phyloP scores from a whole-genome alignment of 257 asterid species.

The Solanum megistacrolobum region DNA sequence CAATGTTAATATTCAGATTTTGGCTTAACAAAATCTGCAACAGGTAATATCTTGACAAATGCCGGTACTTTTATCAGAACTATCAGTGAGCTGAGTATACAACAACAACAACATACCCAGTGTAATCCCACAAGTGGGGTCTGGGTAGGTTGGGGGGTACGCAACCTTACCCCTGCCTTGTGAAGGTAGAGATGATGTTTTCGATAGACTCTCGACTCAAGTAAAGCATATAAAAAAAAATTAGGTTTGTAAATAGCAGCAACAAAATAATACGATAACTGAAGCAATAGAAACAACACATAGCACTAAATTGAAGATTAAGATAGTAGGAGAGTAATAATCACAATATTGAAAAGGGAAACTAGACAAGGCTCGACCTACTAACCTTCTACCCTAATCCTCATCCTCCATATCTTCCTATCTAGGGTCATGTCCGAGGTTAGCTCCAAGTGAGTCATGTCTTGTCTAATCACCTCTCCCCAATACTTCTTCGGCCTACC shows the following conservation, averaged over 20 bases:
- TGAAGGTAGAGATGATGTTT: neutral
- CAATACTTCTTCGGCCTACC: neutral
- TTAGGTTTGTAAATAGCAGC: neutral
- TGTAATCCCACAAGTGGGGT: neutral
- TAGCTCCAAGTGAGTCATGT: neutral
- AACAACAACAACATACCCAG: neutral
- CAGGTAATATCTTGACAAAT: neutral
- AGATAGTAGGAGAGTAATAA: neutral
- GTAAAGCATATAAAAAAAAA: neutral
- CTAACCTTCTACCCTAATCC: neutral
- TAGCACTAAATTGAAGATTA: neutral
- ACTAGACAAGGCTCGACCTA: neutral
- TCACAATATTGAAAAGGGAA: neutral
- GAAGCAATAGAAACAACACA: neutral
- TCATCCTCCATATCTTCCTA: neutral
- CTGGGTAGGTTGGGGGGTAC: neutral
- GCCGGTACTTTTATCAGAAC: neutral
- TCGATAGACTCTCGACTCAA: neutral
- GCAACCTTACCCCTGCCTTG: neutral
- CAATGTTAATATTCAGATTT: neutral
- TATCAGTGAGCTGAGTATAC: neutral
- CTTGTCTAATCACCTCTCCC: neutral
- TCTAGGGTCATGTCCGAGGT: neutral
- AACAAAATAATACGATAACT: neutral
- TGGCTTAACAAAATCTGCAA: neutral